These are phyloP conservation scores for Pythium aristosporum DNA, from an alignment of 352 stramenopile species.

Conservation along the genomic window DNA sequence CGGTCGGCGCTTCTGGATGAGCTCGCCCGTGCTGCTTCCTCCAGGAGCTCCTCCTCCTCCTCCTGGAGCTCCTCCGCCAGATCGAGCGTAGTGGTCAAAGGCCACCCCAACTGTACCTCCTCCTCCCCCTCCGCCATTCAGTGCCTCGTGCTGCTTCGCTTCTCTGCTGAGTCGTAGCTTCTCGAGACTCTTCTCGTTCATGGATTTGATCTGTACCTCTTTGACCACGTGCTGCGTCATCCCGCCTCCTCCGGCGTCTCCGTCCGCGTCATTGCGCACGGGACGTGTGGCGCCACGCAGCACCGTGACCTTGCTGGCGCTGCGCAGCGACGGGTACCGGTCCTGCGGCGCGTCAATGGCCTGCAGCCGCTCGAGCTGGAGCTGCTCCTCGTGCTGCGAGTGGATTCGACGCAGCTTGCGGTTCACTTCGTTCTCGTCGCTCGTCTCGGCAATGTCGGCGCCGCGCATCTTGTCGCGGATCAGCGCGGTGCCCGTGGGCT, in stretches of 20 bases:
- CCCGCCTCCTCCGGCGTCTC: too few species aligned
- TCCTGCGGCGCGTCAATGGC: constrained; percentile 42
- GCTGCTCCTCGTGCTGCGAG: constrained; percentile 69
- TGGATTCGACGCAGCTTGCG: constrained; percentile 63
- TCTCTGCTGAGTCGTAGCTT: constrained; percentile 78
- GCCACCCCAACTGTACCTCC: constrained; percentile 26
- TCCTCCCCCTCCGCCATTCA: neutral
- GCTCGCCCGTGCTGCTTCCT: constrained; percentile 27
- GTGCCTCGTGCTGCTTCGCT: constrained; percentile 49
- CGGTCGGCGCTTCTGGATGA: constrained; percentile 53
- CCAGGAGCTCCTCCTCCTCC: neutral
- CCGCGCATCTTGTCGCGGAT: constrained; percentile 85
- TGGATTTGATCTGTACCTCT: constrained; percentile 89
- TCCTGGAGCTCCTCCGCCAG: constrained; percentile 17
- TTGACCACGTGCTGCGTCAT: constrained; percentile 73
- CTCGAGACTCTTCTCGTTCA: constrained; percentile 82
- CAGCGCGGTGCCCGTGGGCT: constrained; percentile 75
- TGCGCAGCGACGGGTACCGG: constrained; percentile 62
- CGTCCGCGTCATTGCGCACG: constrained; percentile 61
- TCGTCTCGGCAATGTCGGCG: constrained; percentile 66
- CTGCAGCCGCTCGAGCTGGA: constrained; percentile 80
- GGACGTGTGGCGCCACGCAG: constrained; percentile 60
- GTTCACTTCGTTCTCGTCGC: constrained; percentile 66
- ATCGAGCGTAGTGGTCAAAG: constrained; percentile 25
- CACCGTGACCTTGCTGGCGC: constrained; percentile 58